phyloP scores from a whole-genome alignment of 2,329 filamentous ascomycete genomes.

The Pezicula rhizophila region DNA sequence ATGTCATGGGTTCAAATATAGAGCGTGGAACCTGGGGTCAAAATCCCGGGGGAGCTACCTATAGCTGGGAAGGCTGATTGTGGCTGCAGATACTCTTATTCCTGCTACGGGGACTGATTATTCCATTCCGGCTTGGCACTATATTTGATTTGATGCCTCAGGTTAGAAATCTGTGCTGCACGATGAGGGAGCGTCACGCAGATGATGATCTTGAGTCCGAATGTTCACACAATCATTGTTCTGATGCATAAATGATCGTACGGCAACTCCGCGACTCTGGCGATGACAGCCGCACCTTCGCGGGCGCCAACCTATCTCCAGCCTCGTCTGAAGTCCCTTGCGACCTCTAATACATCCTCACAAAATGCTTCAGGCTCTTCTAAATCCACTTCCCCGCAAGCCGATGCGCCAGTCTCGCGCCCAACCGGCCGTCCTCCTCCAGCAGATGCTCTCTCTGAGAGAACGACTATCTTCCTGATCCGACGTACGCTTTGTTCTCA shows the following conservation, averaged over 20 bases:
- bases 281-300: slow-evolving; percentile 1
- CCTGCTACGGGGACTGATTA: too few species aligned
- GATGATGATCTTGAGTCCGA: too few species aligned
- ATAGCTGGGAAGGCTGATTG: too few species aligned
- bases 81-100: too few species aligned
- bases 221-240: too few species aligned
- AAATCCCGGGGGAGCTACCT: too few species aligned
- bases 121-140: too few species aligned
- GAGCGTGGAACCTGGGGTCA: too few species aligned
- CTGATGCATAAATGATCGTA: background rate
- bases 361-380: slow-evolving; percentile 11
- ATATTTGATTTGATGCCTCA: too few species aligned
- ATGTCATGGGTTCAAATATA: too few species aligned
- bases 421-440: slow-evolving; percentile 27
- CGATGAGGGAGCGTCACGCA: too few species aligned
- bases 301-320: slow-evolving; percentile 14
- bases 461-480: slow-evolving; percentile 73
- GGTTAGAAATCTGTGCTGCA: background rate
- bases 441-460: slow-evolving; percentile 61
- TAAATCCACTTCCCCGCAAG: slow-evolving; percentile 9
- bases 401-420: slow-evolving; percentile 17
- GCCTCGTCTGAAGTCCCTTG: slow-evolving; percentile 29
- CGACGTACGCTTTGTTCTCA: slow-evolving; percentile 79
- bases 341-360: slow-evolving; percentile 25
- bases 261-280: background rate